A percentile compares a stretch with the other conserved stretches of the same genome.
Evolutionary conservation across 495 filamentous ascomycete genomes (phyloP).

Genomic region (Penicillium turbatum): DNA sequence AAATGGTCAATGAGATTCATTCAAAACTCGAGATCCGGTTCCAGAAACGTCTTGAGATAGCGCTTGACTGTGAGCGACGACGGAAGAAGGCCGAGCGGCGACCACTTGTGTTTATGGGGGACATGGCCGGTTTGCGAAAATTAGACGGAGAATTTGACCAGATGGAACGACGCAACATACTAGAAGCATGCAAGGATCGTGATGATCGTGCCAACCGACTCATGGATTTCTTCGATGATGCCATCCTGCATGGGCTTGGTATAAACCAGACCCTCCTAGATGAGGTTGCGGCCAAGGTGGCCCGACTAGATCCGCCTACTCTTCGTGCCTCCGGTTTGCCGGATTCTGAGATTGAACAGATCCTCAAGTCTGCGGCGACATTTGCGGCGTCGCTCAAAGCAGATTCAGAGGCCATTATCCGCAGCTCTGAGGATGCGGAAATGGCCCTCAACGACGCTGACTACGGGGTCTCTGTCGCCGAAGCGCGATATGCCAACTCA

Average conservation of each 20-base stretch:
- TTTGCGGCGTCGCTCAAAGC: constrained; percentile 40
- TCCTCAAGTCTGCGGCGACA: constrained; percentile 41
- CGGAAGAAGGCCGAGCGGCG: constrained; percentile 50
- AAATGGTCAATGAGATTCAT: constrained; percentile 42
- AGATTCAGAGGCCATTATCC: constrained; percentile 49
- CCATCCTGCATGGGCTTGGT: constrained; percentile 49
- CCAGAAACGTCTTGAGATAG: constrained; percentile 50
- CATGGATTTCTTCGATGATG: constrained; percentile 52
- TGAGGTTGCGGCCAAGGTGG: constrained; percentile 39
- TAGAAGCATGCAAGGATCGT: constrained; percentile 48
- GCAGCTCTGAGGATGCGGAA: constrained; percentile 46
- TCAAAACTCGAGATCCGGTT: constrained; percentile 47
- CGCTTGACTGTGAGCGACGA: constrained; percentile 49
- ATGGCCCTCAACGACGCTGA: constrained; percentile 50
- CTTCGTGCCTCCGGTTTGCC: constrained; percentile 33
- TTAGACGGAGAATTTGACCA: constrained; percentile 51
- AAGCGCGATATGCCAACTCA: constrained; percentile 45
- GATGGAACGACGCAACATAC: constrained; percentile 49
- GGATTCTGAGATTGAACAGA: constrained; percentile 42
- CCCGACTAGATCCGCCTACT: constrained; percentile 30
- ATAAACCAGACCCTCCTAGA: constrained; percentile 51
- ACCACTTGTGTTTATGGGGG: constrained; percentile 49
- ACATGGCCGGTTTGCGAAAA: constrained; percentile 43
- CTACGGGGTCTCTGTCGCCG: constrained; percentile 51
- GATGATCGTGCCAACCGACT: constrained; percentile 49